Conservation (phyloP, 2,329 filamentous ascomycete genomes). For the Tolypocladium paradoxum region DNA sequence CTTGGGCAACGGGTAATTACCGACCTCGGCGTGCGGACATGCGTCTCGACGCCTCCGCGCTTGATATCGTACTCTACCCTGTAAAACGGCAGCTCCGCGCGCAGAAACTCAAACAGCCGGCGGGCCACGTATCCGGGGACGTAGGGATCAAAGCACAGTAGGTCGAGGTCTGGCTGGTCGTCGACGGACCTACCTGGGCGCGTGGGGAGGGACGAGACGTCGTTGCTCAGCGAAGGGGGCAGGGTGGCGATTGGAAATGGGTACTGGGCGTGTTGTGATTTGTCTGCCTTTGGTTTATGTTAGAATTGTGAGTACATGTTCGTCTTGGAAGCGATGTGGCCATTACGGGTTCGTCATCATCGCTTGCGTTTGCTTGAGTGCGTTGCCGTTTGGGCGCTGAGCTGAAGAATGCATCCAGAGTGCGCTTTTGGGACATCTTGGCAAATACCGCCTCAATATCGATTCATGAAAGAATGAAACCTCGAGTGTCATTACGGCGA, state of each 20-base stretch:
- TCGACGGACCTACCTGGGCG: constrained; percentile 45
- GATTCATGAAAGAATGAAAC: not conserved
- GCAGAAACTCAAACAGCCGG: constrained; percentile 59
- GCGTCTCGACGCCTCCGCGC: constrained; percentile 49
- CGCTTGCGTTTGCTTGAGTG: constrained; percentile 3
- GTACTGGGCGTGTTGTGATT: constrained; percentile 32
- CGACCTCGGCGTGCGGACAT: constrained; percentile 44
- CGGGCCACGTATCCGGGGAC: constrained; percentile 45
- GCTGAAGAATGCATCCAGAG: constrained; percentile 58
- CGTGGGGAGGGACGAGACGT: constrained; percentile 36
- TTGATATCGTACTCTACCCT: constrained; percentile 64
- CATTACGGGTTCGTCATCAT: constrained; percentile 2
- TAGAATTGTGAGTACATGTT: not conserved
- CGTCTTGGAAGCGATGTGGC: not conserved
- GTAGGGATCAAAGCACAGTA: constrained; percentile 68
- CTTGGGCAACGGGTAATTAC: not conserved
- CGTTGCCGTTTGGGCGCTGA: constrained; percentile 14
- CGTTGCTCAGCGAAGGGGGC: constrained; percentile 24
- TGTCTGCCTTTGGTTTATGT: not conserved
- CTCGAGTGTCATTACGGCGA: not conserved
- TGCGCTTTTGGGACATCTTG: constrained; percentile 29
- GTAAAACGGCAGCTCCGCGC: constrained; percentile 64
- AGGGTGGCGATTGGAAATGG: constrained; percentile 39
- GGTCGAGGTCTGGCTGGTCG: constrained; percentile 58
- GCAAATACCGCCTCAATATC: not conserved